Conservation (phyloP, 495 filamentous ascomycete species). For the Talaromyces trachyspermus region DNA sequence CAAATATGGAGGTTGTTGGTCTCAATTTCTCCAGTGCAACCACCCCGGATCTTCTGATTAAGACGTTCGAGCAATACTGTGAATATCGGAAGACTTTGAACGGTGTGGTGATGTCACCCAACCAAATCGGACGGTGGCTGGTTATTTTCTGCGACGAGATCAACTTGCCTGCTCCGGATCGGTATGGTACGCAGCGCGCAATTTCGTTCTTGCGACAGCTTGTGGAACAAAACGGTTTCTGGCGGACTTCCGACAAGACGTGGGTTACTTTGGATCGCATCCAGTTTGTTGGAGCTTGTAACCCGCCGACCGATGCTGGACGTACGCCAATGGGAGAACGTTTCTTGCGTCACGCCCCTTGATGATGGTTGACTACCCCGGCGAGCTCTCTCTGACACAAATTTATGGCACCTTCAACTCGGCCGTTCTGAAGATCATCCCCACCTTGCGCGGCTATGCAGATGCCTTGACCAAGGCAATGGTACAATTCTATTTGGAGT, state of each 20-base stretch:
- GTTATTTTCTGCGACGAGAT: slow-evolving; percentile 99
- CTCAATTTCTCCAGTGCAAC: slow-evolving; percentile 99
- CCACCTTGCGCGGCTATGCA: slow-evolving; percentile 87
- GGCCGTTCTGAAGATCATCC: slow-evolving; percentile 93
- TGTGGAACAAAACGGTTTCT: slow-evolving; percentile 98
- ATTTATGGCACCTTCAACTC: slow-evolving; percentile 99
- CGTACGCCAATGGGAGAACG: slow-evolving; percentile 88
- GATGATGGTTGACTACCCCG: slow-evolving; percentile 99
- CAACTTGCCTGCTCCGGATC: slow-evolving; percentile 96
- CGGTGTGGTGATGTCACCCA: slow-evolving; percentile 90
- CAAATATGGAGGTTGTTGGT: slow-evolving; percentile 97
- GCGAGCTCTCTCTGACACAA: slow-evolving; percentile 85
- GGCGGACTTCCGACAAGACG: slow-evolving; percentile 92
- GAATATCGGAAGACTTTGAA: slow-evolving; percentile 98
- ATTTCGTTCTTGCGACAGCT: slow-evolving; percentile 96
- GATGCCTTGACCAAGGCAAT: slow-evolving; percentile 94
- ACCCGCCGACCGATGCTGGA: slow-evolving; percentile 96
- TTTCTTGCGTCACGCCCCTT: slow-evolving; percentile 94
- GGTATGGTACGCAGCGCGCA: slow-evolving; percentile 92
- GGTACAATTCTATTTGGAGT: slow-evolving; percentile 94
- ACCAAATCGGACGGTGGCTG: slow-evolving; percentile 94
- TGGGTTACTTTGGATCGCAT: slow-evolving; percentile 98
- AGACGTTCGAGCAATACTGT: slow-evolving; percentile 99
- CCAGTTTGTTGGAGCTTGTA: slow-evolving; percentile 98
- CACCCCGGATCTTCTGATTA: slow-evolving; percentile 92